Base-by-base conservation (phyloP, 805 yeast species). In the Kodamaea laetipori region DNA sequence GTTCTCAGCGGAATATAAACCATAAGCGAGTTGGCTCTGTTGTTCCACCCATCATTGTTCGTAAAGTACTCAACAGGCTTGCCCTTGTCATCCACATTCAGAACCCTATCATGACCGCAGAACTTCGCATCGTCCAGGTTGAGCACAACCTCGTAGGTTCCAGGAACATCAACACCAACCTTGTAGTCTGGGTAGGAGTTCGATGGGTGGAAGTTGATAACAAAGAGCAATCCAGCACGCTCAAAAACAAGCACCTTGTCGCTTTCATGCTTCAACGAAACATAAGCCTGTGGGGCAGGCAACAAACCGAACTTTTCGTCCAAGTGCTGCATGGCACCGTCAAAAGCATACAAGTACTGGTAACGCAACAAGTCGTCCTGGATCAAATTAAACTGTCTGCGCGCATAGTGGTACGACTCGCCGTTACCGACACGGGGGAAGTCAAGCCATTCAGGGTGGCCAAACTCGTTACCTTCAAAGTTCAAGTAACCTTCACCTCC, bases 381-480 rank as follows among this genome's bases (percentile, higher is more conserved):
- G 27, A 84, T 78, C 54, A 92, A 75, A 57, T 89, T 89, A 76
- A 90, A 94, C 66, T 92, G 99, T 57, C 99, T 80, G 60, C 98
- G 80, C 1, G 97, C 97, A 58, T 94, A 92, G 67, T 87, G 94
- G 67, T 86, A 92, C 13, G 94, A 84, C 61, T 89, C 90, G 19
- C 76, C 76, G 65, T 92, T 94, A 26, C 96, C 97, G 21, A 52
- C 84, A 57, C 97, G 81, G 10, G 99, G 98, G 75, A 92, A 94
- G 65, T 92, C 99, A 41, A 94, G 77, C 99, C 99, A 92, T 63
- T 92, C 99, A 3, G 98, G 99, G 58, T 92, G 99, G 12, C 99
- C 99, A 69, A 94, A 92, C 67, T 92, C 99, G 58, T 92, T 92
- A 45, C 99, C 98, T 72, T 92, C 97, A 62, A 92, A 92, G 62